phyloP scores from a whole-genome alignment of 371 early-diverging fungal species.

The Gilbertella persicaria region DNA sequence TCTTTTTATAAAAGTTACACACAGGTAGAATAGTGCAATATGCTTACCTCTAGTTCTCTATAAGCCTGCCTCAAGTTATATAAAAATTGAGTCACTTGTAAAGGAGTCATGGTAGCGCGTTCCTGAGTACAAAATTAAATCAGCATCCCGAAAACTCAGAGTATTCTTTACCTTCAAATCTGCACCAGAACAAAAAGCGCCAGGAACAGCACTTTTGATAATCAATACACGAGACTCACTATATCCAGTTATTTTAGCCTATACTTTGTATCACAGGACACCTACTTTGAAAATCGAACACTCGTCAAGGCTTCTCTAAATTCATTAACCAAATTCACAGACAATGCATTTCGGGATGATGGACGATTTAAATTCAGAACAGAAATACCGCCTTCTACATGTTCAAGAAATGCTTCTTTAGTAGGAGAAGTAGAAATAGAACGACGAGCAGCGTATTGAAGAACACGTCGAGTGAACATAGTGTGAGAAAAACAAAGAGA shows the following conservation, averaged over 20 bases:
- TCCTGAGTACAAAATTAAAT: conserved; percentile 55
- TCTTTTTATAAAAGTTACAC: conserved; percentile 40
- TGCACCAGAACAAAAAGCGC: conserved; percentile 96
- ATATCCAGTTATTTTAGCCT: background rate
- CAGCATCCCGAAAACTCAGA: background rate
- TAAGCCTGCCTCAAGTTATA: conserved; percentile 76
- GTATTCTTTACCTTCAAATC: conserved; percentile 80
- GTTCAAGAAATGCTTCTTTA: conserved; percentile 68
- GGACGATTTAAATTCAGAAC: conserved; percentile 88
- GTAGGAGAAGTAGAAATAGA: conserved; percentile 7
- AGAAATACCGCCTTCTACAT: conserved; percentile 74
- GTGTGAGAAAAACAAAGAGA: conserved; percentile 3
- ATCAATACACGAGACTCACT: conserved; percentile 81
- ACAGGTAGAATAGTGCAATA: background rate
- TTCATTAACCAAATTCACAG: conserved; percentile 72
- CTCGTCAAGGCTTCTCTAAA: conserved; percentile 70
- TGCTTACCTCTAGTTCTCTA: conserved; percentile 75
- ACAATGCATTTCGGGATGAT: conserved; percentile 87
- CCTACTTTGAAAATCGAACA: conserved; percentile 67
- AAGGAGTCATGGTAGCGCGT: conserved; percentile 80
- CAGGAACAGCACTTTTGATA: conserved; percentile 76
- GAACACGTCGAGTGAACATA: conserved; percentile 15
- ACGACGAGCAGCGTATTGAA: background rate
- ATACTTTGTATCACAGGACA: background rate
- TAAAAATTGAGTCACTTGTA: conserved; percentile 87